Percentiles rank a stretch among this genome's conserved stretches.
Evolutionary conservation across 1,139 yeast genomes (phyloP).

Genomic region (Scheffersomyces segobiensis): DNA sequence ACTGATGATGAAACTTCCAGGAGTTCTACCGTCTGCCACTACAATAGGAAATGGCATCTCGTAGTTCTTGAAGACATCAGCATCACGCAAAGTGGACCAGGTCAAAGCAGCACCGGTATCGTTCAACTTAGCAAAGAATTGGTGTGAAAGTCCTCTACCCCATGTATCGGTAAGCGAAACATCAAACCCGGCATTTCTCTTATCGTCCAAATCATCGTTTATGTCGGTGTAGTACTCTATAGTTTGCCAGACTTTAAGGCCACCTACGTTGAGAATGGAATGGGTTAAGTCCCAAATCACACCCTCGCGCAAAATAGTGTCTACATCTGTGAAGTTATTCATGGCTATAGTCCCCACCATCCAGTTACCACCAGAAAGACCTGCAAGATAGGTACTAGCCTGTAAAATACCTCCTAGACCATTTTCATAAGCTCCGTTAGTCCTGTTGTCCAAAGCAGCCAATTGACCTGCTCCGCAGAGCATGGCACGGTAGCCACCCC

Average conservation of each 20-base stretch:
- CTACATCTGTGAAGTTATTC: slow-evolving; percentile 79
- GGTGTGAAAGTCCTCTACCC: slow-evolving; percentile 85
- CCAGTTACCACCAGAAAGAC: slow-evolving; percentile 90
- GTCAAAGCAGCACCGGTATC: slow-evolving; percentile 65
- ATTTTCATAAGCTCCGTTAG: slow-evolving; percentile 45
- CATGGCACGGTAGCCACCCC: slow-evolving; percentile 32
- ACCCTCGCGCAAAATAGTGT: slow-evolving; percentile 50
- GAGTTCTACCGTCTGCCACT: slow-evolving; percentile 77
- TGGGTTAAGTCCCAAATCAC: slow-evolving; percentile 71
- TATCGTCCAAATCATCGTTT: slow-evolving; percentile 54
- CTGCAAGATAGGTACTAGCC: slow-evolving; percentile 70
- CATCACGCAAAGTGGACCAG: slow-evolving; percentile 61
- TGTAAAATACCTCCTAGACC: slow-evolving; percentile 83
- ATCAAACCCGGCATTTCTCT: slow-evolving; percentile 75
- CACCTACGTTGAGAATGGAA: slow-evolving; percentile 68
- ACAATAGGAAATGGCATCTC: slow-evolving; percentile 84
- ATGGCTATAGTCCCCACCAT: slow-evolving; percentile 75
- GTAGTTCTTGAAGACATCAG: slow-evolving; percentile 53
- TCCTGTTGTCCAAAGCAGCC: slow-evolving; percentile 24
- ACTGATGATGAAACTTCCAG: slow-evolving; percentile 56
- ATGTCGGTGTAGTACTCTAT: slow-evolving; percentile 57
- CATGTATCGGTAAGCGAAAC: slow-evolving; percentile 85
- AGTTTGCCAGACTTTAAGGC: slow-evolving; percentile 61
- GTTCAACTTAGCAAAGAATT: slow-evolving; percentile 60
- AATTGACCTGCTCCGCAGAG: slow-evolving; percentile 27